Evolutionary conservation across 1,284 basidiomycete genomes (phyloP).

Genomic region (Microbotryum saponariae): DNA sequence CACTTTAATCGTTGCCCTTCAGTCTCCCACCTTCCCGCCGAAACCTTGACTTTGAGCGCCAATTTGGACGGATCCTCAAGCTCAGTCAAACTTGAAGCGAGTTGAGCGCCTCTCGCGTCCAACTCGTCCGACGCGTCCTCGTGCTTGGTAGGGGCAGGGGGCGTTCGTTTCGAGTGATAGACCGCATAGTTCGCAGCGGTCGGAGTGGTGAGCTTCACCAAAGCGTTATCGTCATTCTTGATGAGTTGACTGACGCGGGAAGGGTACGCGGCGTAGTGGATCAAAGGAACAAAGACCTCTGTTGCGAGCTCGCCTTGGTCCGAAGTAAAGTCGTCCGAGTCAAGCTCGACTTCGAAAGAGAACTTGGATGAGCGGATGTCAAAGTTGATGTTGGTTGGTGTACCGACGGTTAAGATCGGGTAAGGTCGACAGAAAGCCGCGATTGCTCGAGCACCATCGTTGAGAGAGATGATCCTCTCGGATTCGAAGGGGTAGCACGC

Average conservation of each 20-base stretch:
- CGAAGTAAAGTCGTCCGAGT: constrained; percentile 41
- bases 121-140: constrained; percentile 4
- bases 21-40: constrained; percentile 60
- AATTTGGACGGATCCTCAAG: constrained; percentile 31
- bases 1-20: constrained; percentile 65
- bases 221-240: not conserved
- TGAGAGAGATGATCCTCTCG: constrained; percentile 34
- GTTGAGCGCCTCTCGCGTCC: constrained; percentile 1
- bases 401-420: constrained; percentile 65
- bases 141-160: not conserved
- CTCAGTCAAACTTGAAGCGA: too few relatives aligned
- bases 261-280: constrained; percentile 41
- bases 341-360: constrained; percentile 57
- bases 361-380: constrained; percentile 64
- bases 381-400: constrained; percentile 55
- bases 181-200: not conserved
- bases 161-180: not conserved
- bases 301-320: constrained; percentile 39
- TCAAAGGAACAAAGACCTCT: constrained; percentile 37
- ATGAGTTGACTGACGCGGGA: constrained; percentile 23
- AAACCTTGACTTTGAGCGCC: constrained; percentile 50
- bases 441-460: constrained; percentile 58
- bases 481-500: constrained; percentile 24
- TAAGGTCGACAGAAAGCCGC: constrained; percentile 75
- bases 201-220: constrained; percentile 6